These are phyloP conservation scores for Blastobotrys raffinosifermentans DNA, from an alignment of 1,139 yeast species.

Conservation along the genomic window DNA sequence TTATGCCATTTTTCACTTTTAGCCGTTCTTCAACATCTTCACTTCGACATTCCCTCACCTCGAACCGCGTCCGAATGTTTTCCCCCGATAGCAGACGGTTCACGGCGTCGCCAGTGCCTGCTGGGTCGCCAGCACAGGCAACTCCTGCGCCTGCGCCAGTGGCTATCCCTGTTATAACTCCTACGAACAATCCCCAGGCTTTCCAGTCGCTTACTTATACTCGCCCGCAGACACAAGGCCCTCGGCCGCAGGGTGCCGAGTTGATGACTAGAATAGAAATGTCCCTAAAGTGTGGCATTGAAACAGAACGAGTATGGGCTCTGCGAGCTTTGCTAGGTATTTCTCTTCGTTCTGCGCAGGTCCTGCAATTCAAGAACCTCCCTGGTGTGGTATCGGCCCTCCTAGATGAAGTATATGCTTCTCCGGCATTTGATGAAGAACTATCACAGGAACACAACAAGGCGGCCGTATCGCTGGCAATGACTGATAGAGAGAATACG, in stretches of 20 bases:
- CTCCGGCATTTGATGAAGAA: slow-evolving; percentile 8
- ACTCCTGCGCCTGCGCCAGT: too few relatives aligned
- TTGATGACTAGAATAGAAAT: slow-evolving; percentile 50
- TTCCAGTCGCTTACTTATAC: slow-evolving; percentile 27
- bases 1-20: too few relatives aligned
- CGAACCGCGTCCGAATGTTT: too few relatives aligned
- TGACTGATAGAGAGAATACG: slow-evolving; percentile 26
- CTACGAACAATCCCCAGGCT: slow-evolving; percentile 30
- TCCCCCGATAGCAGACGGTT: too few relatives aligned
- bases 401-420: slow-evolving; percentile 38
- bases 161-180: slow-evolving; percentile 33
- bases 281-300: slow-evolving; percentile 57
- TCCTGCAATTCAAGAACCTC: slow-evolving; percentile 44
- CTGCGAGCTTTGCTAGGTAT: slow-evolving; percentile 52
- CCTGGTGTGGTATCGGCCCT: slow-evolving; percentile 48
- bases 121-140: too few relatives aligned
- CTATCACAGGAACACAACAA: slow-evolving; percentile 3
- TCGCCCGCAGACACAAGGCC: slow-evolving; percentile 10
- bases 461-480: slow-evolving; percentile 9
- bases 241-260: slow-evolving; percentile 25
- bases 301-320: slow-evolving; percentile 62
- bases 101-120: too few relatives aligned
- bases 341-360: slow-evolving; percentile 46
- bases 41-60: too few relatives aligned
- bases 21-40: too few relatives aligned